phyloP scores from a whole-genome alignment of 2,329 filamentous ascomycete genomes.

The Ophiocordyceps australis region DNA sequence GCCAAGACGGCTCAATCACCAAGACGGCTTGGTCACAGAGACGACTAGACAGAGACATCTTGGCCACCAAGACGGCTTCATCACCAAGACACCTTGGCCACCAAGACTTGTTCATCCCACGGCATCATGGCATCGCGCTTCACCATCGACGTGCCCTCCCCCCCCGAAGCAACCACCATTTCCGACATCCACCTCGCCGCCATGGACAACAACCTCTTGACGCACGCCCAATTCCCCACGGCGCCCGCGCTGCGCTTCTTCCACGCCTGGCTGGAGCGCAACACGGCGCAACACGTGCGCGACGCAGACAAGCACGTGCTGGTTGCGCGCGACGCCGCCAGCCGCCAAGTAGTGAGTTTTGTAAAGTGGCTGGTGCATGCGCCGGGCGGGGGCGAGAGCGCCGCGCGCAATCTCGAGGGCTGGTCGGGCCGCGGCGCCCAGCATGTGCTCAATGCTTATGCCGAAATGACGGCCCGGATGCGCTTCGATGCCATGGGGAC shows the following conservation, averaged over 20 bases:
- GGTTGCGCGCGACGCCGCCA: constrained; percentile 13
- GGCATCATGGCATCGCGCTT: too few relatives aligned
- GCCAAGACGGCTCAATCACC: too few relatives aligned
- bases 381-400: constrained; percentile 3
- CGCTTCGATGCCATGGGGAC: constrained; percentile 12
- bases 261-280: constrained; percentile 10
- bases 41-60: too few relatives aligned
- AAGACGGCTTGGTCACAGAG: too few relatives aligned
- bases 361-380: constrained; percentile 16
- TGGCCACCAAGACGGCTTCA: too few relatives aligned
- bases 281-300: constrained; percentile 11
- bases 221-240: constrained; percentile 20
- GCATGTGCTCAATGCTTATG: constrained; percentile 16
- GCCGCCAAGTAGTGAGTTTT: constrained; percentile 13
- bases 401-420: constrained; percentile 6
- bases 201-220: constrained; percentile 19
- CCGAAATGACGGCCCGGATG: constrained; percentile 10
- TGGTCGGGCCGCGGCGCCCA: constrained; percentile 11
- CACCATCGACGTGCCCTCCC: constrained; percentile 8
- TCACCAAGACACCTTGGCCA: too few relatives aligned
- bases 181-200: constrained; percentile 16
- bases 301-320: constrained; percentile 11
- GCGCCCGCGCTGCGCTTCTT: constrained; percentile 10
- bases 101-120: too few relatives aligned
- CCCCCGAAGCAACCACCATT: constrained; percentile 7